phyloP scores from a whole-genome alignment of 1,284 basidiomycete species.

The Cryptococcus depauperatus region DNA sequence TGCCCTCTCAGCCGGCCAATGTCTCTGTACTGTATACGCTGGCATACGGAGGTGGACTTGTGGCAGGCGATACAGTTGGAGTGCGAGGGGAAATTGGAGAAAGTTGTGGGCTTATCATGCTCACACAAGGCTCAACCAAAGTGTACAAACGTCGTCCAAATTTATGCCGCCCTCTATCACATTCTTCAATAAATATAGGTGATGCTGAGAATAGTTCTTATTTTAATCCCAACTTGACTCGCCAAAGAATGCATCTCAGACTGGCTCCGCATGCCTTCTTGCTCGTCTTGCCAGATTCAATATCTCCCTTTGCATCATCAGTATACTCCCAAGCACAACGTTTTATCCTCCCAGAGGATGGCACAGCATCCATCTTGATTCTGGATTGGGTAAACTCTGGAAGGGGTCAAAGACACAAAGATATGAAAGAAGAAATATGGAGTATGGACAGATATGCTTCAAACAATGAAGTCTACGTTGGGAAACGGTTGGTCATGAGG shows the following conservation, averaged over 20 bases:
- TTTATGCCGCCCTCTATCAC: slow-evolving; percentile 36
- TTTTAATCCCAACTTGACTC: slow-evolving; percentile 15
- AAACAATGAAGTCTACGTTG: slow-evolving; percentile 71
- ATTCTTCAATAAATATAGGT: too few species aligned
- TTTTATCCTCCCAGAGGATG: slow-evolving; percentile 48
- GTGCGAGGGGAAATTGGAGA: slow-evolving; percentile 57
- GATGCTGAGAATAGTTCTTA: slow-evolving; percentile 9
- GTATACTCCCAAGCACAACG: slow-evolving; percentile 72
- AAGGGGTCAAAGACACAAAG: slow-evolving; percentile 43
- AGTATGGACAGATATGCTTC: slow-evolving; percentile 75
- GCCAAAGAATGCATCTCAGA: slow-evolving; percentile 51
- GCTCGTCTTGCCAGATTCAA: slow-evolving; percentile 79
- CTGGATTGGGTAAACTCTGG: slow-evolving; percentile 91
- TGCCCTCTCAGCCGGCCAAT: slow-evolving; percentile 41
- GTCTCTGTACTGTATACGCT: slow-evolving; percentile 70
- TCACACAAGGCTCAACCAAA: slow-evolving; percentile 76
- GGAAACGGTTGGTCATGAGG: slow-evolving; percentile 57
- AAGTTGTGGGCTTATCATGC: slow-evolving; percentile 30
- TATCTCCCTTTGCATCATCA: slow-evolving; percentile 81
- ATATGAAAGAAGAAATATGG: slow-evolving; percentile 72
- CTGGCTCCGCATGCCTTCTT: slow-evolving; percentile 54
- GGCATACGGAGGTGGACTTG: slow-evolving; percentile 87
- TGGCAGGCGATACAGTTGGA: slow-evolving; percentile 71
- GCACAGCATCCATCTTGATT: slow-evolving; percentile 56
- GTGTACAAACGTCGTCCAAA: slow-evolving; percentile 70